Evolutionary conservation across 768 basidiomycete genomes (phyloP).

Genomic region (Cystobasidium onofrii): DNA sequence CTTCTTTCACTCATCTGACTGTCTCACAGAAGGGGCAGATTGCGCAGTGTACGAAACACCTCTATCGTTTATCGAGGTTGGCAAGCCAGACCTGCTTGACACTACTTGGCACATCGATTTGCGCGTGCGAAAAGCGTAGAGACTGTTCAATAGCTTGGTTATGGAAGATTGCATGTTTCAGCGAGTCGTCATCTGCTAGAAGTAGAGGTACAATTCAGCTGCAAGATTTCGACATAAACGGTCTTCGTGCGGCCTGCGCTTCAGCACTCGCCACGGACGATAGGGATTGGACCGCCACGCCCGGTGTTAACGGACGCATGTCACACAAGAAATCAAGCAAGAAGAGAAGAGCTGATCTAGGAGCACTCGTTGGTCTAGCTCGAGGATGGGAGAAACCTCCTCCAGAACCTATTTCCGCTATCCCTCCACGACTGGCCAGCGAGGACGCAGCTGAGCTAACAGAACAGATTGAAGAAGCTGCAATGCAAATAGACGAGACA

Average conservation of each 20-base stretch:
- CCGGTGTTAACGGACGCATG: neutral
- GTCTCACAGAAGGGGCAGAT: neutral
- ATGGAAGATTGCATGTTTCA: conserved; percentile 32
- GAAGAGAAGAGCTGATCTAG: conserved; percentile 27
- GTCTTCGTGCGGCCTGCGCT: conserved; percentile 4
- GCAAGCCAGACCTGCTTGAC: conserved; percentile 22
- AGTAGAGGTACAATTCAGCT: neutral
- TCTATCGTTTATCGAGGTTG: conserved; percentile 21
- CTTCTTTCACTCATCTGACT: conserved; percentile 6
- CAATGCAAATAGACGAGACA: neutral
- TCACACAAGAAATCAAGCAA: conserved; percentile 1
- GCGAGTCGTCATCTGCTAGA: neutral
- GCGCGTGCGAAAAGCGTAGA: conserved; percentile 34
- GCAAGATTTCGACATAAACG: conserved; percentile 23
- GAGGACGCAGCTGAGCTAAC: neutral
- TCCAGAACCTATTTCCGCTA: neutral
- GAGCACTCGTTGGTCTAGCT: conserved; percentile 11
- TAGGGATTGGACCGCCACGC: neutral
- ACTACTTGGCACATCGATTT: conserved; percentile 28
- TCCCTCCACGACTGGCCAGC: neutral
- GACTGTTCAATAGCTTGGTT: conserved; percentile 34
- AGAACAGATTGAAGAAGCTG: neutral
- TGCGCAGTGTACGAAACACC: neutral
- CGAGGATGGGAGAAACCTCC: conserved; percentile 11
- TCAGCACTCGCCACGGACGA: conserved; percentile 26